A percentile compares a stretch with the other conserved stretches of the same genome.
Conservation (phyloP, 2,329 filamentous ascomycete species). For the Hymenotorrendiella dingleyae region DNA sequence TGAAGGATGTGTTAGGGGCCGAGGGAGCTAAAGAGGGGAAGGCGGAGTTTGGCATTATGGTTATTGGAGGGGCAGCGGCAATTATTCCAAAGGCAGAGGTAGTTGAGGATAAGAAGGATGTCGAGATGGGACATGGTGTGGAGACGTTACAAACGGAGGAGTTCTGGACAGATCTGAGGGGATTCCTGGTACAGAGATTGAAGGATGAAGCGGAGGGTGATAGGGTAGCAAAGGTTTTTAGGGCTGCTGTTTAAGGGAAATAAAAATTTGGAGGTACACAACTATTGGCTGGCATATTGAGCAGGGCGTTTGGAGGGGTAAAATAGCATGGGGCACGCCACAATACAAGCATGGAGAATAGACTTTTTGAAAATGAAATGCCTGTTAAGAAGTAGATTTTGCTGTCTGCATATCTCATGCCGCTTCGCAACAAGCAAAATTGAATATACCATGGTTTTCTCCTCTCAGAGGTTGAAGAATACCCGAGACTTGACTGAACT, state of each 20-base stretch:
- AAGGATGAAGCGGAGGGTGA: conserved; percentile 63
- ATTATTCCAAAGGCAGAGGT: conserved; percentile 34
- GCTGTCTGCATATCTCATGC: conserved; percentile 19
- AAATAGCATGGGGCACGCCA: conserved; percentile 2
- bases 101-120: conserved; percentile 30
- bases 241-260: conserved; percentile 43
- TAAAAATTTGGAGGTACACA: not conserved
- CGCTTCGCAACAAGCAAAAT: conserved; percentile 4
- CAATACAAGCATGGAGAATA: conserved; percentile 5
- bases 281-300: conserved; percentile 3
- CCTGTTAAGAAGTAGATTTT: conserved; percentile 19
- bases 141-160: conserved; percentile 61
- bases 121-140: conserved; percentile 39
- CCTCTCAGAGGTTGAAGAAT: conserved; percentile 7
- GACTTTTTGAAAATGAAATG: conserved; percentile 4
- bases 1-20: conserved; percentile 64
- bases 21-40: conserved; percentile 38
- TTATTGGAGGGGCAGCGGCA: conserved; percentile 73
- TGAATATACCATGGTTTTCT: conserved; percentile 5
- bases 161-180: conserved; percentile 84
- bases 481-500: conserved; percentile 8
- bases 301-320: conserved; percentile 19
- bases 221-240: conserved; percentile 62
- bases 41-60: conserved; percentile 70
- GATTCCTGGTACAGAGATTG: conserved; percentile 73